A percentile compares a stretch with the other conserved stretches of the same genome.
These are phyloP conservation scores for Butyriboletus loyo DNA, from an alignment of 768 basidiomycete species.

Conservation along the genomic window DNA sequence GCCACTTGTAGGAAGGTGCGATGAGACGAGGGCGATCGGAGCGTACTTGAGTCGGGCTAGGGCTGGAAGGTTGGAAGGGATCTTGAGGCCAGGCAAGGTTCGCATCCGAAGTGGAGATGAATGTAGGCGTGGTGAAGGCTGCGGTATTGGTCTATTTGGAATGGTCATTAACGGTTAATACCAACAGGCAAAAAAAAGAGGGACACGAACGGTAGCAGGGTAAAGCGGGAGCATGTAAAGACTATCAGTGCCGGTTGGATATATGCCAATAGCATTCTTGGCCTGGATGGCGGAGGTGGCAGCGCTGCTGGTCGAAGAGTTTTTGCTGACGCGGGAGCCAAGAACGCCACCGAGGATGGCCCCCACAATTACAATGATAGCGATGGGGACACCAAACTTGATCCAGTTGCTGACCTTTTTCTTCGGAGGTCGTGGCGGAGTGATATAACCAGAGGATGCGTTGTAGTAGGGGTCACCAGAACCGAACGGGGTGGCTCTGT, in stretches of 20 bases:
- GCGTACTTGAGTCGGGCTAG: constrained; percentile 59
- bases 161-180: not conserved
- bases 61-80: constrained; percentile 63
- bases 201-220: constrained; percentile 74
- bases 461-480: constrained; percentile 69
- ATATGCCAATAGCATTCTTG: constrained; percentile 61
- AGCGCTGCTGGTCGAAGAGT: constrained; percentile 26
- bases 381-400: constrained; percentile 69
- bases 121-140: constrained; percentile 68
- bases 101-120: constrained; percentile 51
- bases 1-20: constrained; percentile 91
- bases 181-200: not conserved
- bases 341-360: constrained; percentile 79
- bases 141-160: constrained; percentile 66
- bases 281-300: constrained; percentile 56
- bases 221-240: constrained; percentile 81
- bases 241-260: constrained; percentile 76
- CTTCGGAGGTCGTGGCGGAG: constrained; percentile 46
- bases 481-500: constrained; percentile 43
- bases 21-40: constrained; percentile 86
- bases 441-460: constrained; percentile 67
- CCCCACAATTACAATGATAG: constrained; percentile 58
- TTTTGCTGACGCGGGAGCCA: constrained; percentile 55
- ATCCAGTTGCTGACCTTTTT: constrained; percentile 66
- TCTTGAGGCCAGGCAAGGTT: constrained; percentile 77